Percentiles rank a stretch among this genome's conserved stretches.
These are phyloP conservation scores for Dactylellina parvicollis DNA, from an alignment of 2,329 filamentous ascomycete species.

Conservation along the genomic window DNA sequence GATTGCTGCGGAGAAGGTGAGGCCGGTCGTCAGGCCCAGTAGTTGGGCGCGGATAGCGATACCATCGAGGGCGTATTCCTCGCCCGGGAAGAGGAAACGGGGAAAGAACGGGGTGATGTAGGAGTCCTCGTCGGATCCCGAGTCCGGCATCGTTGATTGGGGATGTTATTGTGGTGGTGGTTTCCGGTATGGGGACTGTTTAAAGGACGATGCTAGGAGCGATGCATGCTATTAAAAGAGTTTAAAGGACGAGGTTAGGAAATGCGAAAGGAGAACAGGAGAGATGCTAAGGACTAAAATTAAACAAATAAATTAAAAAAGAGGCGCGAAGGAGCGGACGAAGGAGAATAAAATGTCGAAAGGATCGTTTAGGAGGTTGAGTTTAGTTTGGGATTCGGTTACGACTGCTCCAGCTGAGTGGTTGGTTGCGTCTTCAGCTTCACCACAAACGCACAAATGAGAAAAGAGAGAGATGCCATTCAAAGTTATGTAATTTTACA, in stretches of 20 bases:
- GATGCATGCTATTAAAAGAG: neutral
- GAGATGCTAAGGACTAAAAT: neutral
- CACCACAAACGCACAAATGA: neutral
- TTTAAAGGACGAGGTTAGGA: neutral
- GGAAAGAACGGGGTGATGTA: conserved; percentile 53
- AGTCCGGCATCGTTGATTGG: conserved; percentile 24
- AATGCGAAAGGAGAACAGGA: neutral
- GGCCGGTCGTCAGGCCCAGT: conserved; percentile 60
- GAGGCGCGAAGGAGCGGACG: conserved; percentile 13
- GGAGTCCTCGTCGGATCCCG: conserved; percentile 34
- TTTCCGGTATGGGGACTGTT: neutral
- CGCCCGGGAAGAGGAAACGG: conserved; percentile 62
- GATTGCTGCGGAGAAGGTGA: conserved; percentile 33
- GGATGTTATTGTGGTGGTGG: neutral
- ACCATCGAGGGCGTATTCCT: conserved; percentile 69
- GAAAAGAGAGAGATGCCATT: neutral
- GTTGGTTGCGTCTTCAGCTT: neutral
- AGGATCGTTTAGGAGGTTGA: neutral
- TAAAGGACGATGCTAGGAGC: neutral
- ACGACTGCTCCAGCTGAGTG: neutral
- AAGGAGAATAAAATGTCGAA: neutral
- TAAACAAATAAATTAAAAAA: neutral
- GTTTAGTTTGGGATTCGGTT: conserved; percentile 6
- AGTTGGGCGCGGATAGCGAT: conserved; percentile 70
- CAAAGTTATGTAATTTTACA: neutral